Evolutionary conservation across 306 rosid species (phyloP).

Genomic region (Prunus persica): Prunus_persica_NCBIv2 NC_034012.1:17439501-17440000

Average conservation of each 20-base stretch:
- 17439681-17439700: neutral
- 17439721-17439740: neutral
- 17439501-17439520: neutral
- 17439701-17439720: neutral
- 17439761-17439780: neutral
- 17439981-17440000: neutral
- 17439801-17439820: too few species aligned
- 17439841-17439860: neutral
- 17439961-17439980: neutral
- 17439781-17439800: neutral
- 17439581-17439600: neutral
- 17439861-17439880: neutral
- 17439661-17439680: neutral
- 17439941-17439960: neutral
- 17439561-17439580: neutral
- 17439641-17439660: neutral
- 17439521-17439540: neutral
- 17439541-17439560: neutral
- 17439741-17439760: neutral
- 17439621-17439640: neutral
- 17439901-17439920: neutral
- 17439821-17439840: neutral
- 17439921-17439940: neutral
- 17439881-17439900: neutral
- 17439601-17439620: neutral